Base-by-base conservation (phyloP, 1,284 basidiomycete species). In the Marasmius fiardii region DNA sequence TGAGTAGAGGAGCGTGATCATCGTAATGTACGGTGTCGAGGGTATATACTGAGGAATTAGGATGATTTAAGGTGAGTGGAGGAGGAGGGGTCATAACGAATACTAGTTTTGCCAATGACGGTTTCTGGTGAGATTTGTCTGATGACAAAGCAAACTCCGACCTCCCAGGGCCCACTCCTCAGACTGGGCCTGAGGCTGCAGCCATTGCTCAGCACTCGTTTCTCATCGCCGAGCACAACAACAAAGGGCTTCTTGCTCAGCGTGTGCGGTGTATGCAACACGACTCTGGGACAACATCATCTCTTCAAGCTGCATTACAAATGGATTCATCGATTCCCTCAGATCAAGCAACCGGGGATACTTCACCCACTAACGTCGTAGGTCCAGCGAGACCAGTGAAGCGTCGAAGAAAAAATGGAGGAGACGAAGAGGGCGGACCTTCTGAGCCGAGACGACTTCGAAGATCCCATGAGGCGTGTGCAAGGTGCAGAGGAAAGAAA, bases 401-500 rank as follows among this genome's bases (percentile, higher is more conserved):
- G 51, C 59, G 55, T 44, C 77, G 83, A 56, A 82, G 79, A 76
- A 85, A 85, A 71, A 76, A 72, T 44, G 82, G 77, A 3, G 74
- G 74, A 23, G 75, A 75, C 20, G 85, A 85, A 51, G 83, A 85
- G 37, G 71, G 73, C 20, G 64, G 72, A 39, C 69, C 79, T 26
- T 72, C 80, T 52, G 88, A 90, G 68, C 86, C 88, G 51, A 81
- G 90, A 65, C 82, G 90, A 58, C 80, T 92, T 65, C 79, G 90
- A 64, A 83, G 90, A 65, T 91, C 89, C 64, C 90, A 92, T 75
- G 90, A 92, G 73, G 90, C 90, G 60, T 92, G 90, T 78, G 85
- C 89, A 62, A 82, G 90, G 68, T 92, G 90, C 79, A 87, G 90
- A 80, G 88, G 85, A 75, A 92, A 92, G 82, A 91, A 92, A 86